Evolutionary conservation across 306 rosid genomes (phyloP).

Genomic region (Quercus bicolor): DNA sequence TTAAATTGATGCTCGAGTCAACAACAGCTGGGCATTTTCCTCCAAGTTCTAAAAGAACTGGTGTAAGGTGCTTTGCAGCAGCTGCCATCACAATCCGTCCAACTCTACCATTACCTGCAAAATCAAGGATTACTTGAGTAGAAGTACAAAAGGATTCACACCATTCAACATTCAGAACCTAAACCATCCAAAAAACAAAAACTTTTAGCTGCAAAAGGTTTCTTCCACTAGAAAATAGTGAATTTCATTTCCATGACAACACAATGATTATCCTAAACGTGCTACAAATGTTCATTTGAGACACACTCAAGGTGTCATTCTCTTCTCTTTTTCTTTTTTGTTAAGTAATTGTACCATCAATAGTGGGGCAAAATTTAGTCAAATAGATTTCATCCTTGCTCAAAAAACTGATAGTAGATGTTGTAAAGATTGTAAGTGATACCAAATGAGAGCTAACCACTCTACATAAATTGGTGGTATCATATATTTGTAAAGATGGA

Average conservation of each 20-base stretch:
- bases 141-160: constrained; percentile 1
- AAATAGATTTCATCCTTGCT: too few relatives aligned
- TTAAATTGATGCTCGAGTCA: constrained; percentile 66
- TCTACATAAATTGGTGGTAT: too few relatives aligned
- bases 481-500: too few relatives aligned
- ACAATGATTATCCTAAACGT: not conserved
- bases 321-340: too few relatives aligned
- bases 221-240: not conserved
- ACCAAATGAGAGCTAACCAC: too few relatives aligned
- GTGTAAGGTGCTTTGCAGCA: constrained; percentile 97
- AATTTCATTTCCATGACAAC: not conserved
- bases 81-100: constrained; percentile 93
- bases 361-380: too few relatives aligned
- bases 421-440: too few relatives aligned
- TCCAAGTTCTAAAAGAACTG: constrained; percentile 95
- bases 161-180: not conserved
- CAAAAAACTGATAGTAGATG: too few relatives aligned
- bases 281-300: not conserved
- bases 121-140: not conserved
- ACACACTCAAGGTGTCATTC: not conserved
- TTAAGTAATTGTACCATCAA: too few relatives aligned
- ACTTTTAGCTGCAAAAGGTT: not conserved
- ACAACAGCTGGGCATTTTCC: constrained; percentile 92
- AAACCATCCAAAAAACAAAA: not conserved
- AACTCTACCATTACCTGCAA: constrained; percentile 73